A percentile compares a stretch with the other conserved stretches of the same genome.
These are phyloP conservation scores for Tricholoma flavovirens DNA, from an alignment of 768 basidiomycete species.

Conservation along the genomic window DNA sequence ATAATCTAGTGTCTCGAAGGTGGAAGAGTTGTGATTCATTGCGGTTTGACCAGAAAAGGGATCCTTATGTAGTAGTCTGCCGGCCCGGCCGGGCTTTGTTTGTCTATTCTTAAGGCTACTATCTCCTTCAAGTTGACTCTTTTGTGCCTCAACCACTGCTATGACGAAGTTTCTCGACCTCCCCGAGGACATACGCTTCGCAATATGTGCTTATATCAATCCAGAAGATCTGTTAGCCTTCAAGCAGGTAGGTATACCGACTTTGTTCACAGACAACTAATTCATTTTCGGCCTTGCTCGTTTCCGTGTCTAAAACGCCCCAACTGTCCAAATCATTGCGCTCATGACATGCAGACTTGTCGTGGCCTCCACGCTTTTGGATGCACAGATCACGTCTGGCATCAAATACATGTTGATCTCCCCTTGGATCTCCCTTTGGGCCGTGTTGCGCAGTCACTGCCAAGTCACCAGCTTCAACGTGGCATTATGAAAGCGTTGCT, in stretches of 20 bases:
- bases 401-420: conserved; percentile 39
- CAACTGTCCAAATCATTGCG: neutral
- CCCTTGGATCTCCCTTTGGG: conserved; percentile 40
- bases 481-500: conserved; percentile 38
- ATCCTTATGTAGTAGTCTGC: conserved; percentile 19
- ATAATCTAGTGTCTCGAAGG: conserved; percentile 26
- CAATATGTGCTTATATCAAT: conserved; percentile 26
- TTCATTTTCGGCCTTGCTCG: neutral
- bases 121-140: neutral
- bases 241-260: conserved; percentile 35
- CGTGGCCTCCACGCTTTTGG: conserved; percentile 52
- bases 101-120: neutral
- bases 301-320: neutral
- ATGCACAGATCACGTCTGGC: conserved; percentile 52
- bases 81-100: conserved; percentile 12
- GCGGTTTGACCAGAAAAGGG: conserved; percentile 19
- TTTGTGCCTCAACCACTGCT: neutral
- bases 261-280: neutral
- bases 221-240: conserved; percentile 41
- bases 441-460: conserved; percentile 25
- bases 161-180: conserved; percentile 25
- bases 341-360: conserved; percentile 43
- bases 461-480: conserved; percentile 35
- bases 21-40: conserved; percentile 27
- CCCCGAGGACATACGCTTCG: conserved; percentile 40